phyloP scores from a whole-genome alignment of 78 protist genomes.

The Dictyostelium discoideum region DNA sequence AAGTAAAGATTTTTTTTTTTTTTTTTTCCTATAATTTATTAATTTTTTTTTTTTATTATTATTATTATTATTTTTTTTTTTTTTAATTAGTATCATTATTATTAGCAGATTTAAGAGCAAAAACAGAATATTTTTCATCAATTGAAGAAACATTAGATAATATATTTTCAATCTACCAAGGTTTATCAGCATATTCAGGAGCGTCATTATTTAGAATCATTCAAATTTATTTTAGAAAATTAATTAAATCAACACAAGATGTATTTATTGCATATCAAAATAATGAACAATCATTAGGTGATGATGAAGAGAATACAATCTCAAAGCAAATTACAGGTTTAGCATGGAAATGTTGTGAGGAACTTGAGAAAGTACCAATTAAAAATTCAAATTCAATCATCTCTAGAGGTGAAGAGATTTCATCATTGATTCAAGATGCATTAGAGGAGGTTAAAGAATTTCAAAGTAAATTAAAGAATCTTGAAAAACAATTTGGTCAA shows the following conservation, averaged over 20 bases:
- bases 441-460: slow-evolving; percentile 43
- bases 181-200: slow-evolving; percentile 34
- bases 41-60: neutral
- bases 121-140: slow-evolving; percentile 42
- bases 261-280: neutral
- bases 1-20: neutral
- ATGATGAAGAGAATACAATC: slow-evolving; percentile 64
- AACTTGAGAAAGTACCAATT: slow-evolving; percentile 40
- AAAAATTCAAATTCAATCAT: slow-evolving; percentile 19
- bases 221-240: slow-evolving; percentile 24
- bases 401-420: neutral
- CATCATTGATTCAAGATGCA: slow-evolving; percentile 35
- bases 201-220: slow-evolving; percentile 26
- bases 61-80: no score
- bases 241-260: slow-evolving; percentile 33
- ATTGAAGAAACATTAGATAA: slow-evolving; percentile 58
- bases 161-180: slow-evolving; percentile 47
- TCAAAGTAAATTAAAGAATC: neutral
- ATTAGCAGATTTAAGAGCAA: slow-evolving; percentile 71
- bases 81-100: slow-evolving; percentile 28
- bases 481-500: neutral
- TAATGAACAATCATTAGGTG: slow-evolving; percentile 53
- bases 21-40: neutral
- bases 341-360: slow-evolving; percentile 69
- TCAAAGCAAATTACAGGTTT: slow-evolving; percentile 38